phyloP scores from a whole-genome alignment of 169 alveolate species.

The Cryptosporidium ryanae region DNA sequence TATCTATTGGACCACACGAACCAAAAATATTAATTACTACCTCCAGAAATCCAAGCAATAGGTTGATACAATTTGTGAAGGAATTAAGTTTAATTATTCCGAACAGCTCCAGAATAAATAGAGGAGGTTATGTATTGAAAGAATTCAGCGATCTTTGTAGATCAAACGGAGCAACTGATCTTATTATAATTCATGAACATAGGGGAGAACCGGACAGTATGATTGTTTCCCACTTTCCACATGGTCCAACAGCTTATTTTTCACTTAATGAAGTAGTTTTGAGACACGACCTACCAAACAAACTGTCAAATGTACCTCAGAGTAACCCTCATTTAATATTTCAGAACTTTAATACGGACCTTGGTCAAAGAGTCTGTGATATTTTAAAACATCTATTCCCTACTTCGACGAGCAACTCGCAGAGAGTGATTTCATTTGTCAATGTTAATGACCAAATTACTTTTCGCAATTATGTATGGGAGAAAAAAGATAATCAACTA shows the following conservation, averaged over 20 bases:
- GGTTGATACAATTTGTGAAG: slow-evolving; percentile 94
- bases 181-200: slow-evolving; percentile 93
- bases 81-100: slow-evolving; percentile 95
- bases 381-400: slow-evolving; percentile 94
- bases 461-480: slow-evolving; percentile 94
- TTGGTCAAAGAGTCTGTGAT: slow-evolving; percentile 94
- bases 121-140: slow-evolving; percentile 96
- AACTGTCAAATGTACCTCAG: slow-evolving; percentile 95
- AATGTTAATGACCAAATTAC: slow-evolving; percentile 92
- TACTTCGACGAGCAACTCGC: slow-evolving; percentile 86
- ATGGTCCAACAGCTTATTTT: slow-evolving; percentile 99
- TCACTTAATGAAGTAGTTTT: slow-evolving; percentile 94
- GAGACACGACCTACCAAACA: slow-evolving; percentile 97
- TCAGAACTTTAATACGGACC: slow-evolving; percentile 90
- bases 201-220: slow-evolving; percentile 98
- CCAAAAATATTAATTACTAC: slow-evolving; percentile 97
- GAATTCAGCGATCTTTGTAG: slow-evolving; percentile 93
- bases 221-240: slow-evolving; percentile 98
- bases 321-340: slow-evolving; percentile 96
- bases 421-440: slow-evolving; percentile 91
- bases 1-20: slow-evolving; percentile 89
- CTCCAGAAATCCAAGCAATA: slow-evolving; percentile 93
- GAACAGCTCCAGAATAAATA: slow-evolving; percentile 93
- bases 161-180: slow-evolving; percentile 94
- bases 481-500: slow-evolving; percentile 81